A percentile compares a stretch with the other conserved stretches of the same genome.
Evolutionary conservation across 208 protist species (phyloP).

Genomic region (Entamoeba histolytica): DNA sequence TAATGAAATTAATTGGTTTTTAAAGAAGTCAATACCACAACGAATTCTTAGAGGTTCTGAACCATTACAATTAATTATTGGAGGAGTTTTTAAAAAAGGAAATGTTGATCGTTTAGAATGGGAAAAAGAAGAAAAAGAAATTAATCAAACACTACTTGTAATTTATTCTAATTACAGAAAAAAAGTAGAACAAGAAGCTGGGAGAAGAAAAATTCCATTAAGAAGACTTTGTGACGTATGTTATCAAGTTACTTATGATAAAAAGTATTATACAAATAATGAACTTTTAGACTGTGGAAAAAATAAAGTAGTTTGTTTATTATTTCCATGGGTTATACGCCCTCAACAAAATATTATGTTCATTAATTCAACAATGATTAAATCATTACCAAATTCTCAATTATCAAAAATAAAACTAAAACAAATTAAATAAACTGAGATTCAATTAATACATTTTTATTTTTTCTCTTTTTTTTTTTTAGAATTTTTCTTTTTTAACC

Average conservation of each 20-base stretch:
- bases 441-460: no score
- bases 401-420: neutral
- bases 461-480: no score
- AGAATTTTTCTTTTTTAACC: neutral
- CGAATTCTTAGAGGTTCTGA: neutral
- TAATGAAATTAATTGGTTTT: neutral
- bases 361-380: neutral
- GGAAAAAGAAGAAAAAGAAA: neutral
- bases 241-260: neutral
- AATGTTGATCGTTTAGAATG: neutral
- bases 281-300: neutral
- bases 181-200: neutral
- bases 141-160: neutral
- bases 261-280: neutral
- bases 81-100: neutral
- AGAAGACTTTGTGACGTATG: neutral
- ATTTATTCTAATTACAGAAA: neutral
- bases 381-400: neutral
- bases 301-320: neutral
- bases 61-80: neutral
- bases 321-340: neutral
- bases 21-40: neutral
- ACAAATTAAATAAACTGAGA: no score
- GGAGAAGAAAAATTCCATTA: neutral
- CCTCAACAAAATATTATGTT: neutral